Conservation (phyloP, 768 basidiomycete species). For the Hydnomerulius pinastri region DNA sequence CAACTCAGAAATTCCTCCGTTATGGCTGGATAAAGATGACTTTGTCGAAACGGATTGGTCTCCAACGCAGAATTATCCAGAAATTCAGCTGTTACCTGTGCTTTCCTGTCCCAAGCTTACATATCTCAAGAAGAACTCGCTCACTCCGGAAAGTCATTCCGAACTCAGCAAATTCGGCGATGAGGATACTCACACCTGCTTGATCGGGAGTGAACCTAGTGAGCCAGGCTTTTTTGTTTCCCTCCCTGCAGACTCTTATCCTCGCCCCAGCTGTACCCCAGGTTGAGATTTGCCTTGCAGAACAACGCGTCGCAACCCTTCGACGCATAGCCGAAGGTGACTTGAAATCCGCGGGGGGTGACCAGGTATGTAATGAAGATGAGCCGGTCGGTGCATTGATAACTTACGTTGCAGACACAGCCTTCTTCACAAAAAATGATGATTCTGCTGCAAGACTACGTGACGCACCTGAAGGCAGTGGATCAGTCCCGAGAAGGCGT, state of each 20-base stretch:
- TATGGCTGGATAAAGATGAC: constrained; percentile 81
- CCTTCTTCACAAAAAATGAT: constrained; percentile 51
- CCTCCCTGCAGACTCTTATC: constrained; percentile 1
- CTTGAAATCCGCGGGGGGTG: constrained; percentile 1
- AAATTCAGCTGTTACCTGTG: constrained; percentile 67
- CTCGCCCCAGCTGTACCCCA: constrained; percentile 53
- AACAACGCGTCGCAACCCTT: constrained; percentile 55
- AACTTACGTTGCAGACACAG: constrained; percentile 21
- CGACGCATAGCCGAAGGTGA: constrained; percentile 19
- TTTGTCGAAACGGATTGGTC: constrained; percentile 79
- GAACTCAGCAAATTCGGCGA: constrained; percentile 79
- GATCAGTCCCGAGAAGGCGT: constrained; percentile 37
- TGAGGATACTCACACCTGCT: constrained; percentile 81
- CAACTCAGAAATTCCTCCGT: constrained; percentile 40
- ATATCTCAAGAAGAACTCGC: constrained; percentile 68
- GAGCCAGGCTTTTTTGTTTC: constrained; percentile 27
- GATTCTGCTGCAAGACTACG: constrained; percentile 60
- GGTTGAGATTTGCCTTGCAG: constrained; percentile 64
- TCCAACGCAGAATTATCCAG: constrained; percentile 49
- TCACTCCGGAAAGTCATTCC: constrained; percentile 39
- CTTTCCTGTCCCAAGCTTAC: constrained; percentile 82
- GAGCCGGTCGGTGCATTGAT: not conserved
- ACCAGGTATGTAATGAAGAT: constrained; percentile 16
- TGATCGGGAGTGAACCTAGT: constrained; percentile 75
- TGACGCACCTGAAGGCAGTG: constrained; percentile 50